phyloP scores from a whole-genome alignment of 139 green algal genomes.

The Micromonas commoda region DNA sequence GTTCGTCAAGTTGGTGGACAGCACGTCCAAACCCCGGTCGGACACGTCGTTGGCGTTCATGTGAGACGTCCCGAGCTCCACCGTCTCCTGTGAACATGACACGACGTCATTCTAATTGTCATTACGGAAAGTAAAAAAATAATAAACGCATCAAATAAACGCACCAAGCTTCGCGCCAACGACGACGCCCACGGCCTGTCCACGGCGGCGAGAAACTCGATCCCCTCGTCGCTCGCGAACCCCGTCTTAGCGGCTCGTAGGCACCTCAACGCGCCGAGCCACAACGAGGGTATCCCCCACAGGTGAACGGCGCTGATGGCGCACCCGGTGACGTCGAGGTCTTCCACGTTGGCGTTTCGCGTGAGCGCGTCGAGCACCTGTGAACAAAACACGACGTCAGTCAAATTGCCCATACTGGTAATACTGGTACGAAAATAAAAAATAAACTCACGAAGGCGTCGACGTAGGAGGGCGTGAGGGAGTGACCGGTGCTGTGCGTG shows the following conservation, averaged over 20 bases:
- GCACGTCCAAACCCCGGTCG: not conserved
- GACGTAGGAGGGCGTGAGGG: too few species aligned
- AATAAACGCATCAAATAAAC: too few species aligned
- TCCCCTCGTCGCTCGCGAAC: not conserved
- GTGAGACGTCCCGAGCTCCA: not conserved
- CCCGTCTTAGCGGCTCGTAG: not conserved
- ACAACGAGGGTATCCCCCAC: not conserved
- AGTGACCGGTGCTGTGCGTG: too few species aligned
- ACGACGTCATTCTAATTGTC: too few species aligned
- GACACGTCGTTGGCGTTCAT: not conserved
- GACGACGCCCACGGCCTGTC: not conserved
- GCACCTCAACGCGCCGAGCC: not conserved
- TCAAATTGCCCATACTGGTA: too few species aligned
- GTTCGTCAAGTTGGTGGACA: not conserved
- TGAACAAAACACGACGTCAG: too few species aligned
- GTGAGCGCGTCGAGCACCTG: too few species aligned
- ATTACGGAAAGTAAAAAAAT: too few species aligned
- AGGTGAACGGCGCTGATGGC: not conserved
- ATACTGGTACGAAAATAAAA: too few species aligned
- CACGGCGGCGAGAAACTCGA: not conserved
- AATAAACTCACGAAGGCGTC: too few species aligned
- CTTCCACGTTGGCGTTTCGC: too few species aligned
- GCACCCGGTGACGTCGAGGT: not conserved
- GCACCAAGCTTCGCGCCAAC: too few species aligned
- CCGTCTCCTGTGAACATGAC: not conserved